Base-by-base conservation (phyloP, 805 yeast genomes). In the Brettanomyces sp. region DNA sequence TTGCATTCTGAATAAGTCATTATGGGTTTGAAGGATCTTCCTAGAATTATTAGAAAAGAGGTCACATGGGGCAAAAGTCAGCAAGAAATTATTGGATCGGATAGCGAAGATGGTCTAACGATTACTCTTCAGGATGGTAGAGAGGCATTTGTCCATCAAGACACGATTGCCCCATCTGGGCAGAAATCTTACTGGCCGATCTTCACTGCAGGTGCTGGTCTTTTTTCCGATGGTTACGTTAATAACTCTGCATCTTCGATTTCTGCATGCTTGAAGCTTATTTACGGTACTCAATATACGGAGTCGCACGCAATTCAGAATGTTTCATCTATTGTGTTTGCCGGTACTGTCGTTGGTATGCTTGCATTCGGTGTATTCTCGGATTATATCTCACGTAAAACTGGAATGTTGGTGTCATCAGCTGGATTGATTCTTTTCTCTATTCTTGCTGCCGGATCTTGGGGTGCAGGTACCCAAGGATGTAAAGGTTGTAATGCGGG, bases 151-250 rank as follows among this genome's bases (percentile, higher is more conserved):
- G 33, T 62, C 32, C 47, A 57, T 12, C 64, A 60, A 45, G 58
- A 54, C 4, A 56, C 49, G 8, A 51, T 60, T 36, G 51, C 52
- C 4, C 58, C 61, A 8, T 25, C 48, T 12, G 62, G 52, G 22
- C 45, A 52, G 13, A 60, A 51, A 33, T 50, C 58, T 5, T 57
- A 65, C 52, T 76, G 88, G 83, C 80, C 93, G 5, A 79, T 85
- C 43, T 70, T 84, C 51, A 81, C 87, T 11, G 81, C 95, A 1
- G 97, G 97, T 51, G 93, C 96, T 0, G 97, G 96, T 45, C 72
- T 90, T 41, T 89, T 90, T 65, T 82, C 95, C 35, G 98, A 91
- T 65, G 97, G 97, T 45, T 90, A 89, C 61, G 83, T 87, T 49
- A 89, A 89, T 63, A 87, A 86, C 66, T 80, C 93, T 45, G 84